Evolutionary conservation across 805 yeast genomes (phyloP).

Genomic region (Pichia thaimueangensis): DNA sequence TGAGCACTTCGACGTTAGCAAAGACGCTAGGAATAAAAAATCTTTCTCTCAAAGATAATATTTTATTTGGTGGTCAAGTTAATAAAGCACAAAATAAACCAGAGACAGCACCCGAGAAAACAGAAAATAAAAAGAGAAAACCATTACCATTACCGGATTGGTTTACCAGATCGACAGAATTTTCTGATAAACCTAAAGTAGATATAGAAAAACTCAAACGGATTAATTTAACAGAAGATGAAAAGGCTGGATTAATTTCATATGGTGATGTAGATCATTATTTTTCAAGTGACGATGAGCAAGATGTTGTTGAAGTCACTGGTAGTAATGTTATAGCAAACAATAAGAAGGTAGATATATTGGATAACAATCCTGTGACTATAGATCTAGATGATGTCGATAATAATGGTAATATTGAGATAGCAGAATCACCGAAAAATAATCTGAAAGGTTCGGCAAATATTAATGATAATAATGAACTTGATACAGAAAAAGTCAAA

Average conservation of each 20-base stretch:
- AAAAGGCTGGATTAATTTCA: constrained; percentile 43
- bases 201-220: too few relatives aligned
- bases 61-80: constrained; percentile 9
- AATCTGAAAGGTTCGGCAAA: too few relatives aligned
- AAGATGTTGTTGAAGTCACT: constrained; percentile 10
- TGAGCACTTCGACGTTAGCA: constrained; percentile 19
- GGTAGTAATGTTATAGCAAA: neutral
- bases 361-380: too few relatives aligned
- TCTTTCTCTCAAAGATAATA: constrained; percentile 15
- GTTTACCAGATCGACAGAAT: constrained; percentile 25
- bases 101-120: constrained; percentile 2
- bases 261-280: constrained; percentile 41
- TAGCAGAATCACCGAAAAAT: too few relatives aligned
- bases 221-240: constrained; percentile 32
- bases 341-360: neutral
- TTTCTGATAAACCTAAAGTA: neutral
- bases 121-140: constrained; percentile 19
- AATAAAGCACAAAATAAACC: neutral
- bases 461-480: neutral
- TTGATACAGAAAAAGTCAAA: neutral
- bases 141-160: constrained; percentile 28
- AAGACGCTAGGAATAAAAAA: constrained; percentile 13
- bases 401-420: neutral
- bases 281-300: constrained; percentile 14
- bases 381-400: neutral